Evolutionary conservation across 192 early-diverging fungal species (phyloP).

Genomic region (Glomus cerebriforme): DNA sequence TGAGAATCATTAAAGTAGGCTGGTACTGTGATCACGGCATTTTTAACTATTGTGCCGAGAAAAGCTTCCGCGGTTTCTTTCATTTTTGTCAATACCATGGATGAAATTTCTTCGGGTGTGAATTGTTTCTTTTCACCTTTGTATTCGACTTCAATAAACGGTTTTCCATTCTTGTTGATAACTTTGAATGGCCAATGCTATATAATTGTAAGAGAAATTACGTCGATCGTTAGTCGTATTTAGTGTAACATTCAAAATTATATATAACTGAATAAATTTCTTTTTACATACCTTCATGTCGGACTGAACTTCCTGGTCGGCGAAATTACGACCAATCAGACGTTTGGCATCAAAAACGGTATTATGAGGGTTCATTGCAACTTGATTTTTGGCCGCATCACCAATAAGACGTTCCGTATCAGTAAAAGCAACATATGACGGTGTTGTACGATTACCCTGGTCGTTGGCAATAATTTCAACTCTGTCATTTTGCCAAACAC

Average conservation of each 20-base stretch:
- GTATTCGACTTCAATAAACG: constrained; percentile 88
- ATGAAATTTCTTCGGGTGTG: constrained; percentile 96
- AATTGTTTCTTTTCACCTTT: constrained; percentile 97
- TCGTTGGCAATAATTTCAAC: constrained; percentile 99
- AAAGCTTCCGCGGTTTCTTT: constrained; percentile 52
- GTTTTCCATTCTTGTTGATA: constrained; percentile 80
- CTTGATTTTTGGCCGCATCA: constrained; percentile 99
- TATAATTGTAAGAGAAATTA: constrained; percentile 92
- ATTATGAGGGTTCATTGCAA: constrained; percentile 81
- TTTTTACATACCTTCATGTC: constrained; percentile 92
- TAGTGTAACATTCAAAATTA: constrained; percentile 60
- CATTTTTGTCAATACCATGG: constrained; percentile 96
- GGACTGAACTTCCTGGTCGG: constrained; percentile 90
- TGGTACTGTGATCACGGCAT: constrained; percentile 94
- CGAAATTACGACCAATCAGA: constrained; percentile 94
- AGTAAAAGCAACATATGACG: constrained; percentile 97
- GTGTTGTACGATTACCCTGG: constrained; percentile 99
- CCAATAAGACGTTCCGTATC: constrained; percentile 98
- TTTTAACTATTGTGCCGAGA: constrained; percentile 74
- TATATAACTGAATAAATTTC: constrained; percentile 70
- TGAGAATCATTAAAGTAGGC: constrained; percentile 94
- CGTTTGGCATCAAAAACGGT: constrained; percentile 99
- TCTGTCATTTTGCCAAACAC: background rate
- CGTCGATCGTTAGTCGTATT: constrained; percentile 45
- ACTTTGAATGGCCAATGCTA: constrained; percentile 56